These are phyloP conservation scores for Leishmania braziliensis DNA, from an alignment of 208 protist species.

Conservation along the genomic window DNA sequence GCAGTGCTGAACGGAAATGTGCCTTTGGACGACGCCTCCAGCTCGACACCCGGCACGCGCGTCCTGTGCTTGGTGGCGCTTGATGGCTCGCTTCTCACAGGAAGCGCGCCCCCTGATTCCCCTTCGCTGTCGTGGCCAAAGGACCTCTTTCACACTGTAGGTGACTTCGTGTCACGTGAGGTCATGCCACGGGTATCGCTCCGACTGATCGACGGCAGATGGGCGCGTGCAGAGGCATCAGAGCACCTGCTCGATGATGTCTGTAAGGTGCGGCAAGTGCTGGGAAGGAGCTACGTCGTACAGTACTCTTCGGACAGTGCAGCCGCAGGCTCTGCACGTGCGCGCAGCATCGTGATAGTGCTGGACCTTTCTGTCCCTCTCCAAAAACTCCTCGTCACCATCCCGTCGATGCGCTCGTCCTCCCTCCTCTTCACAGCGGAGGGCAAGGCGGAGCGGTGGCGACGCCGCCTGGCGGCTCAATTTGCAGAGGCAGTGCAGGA, in stretches of 20 bases:
- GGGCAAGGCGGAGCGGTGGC: background rate
- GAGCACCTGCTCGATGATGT: conserved; percentile 14
- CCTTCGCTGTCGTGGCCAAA: background rate
- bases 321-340: background rate
- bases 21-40: conserved; percentile 25
- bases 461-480: conserved; percentile 9
- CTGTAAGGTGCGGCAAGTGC: background rate
- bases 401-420: background rate
- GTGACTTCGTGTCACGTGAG: conserved; percentile 18
- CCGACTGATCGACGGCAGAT: conserved; percentile 13
- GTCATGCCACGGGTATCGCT: conserved; percentile 41
- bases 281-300: conserved; percentile 41
- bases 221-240: background rate
- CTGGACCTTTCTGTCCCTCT: conserved; percentile 32
- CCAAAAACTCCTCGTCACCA: background rate
- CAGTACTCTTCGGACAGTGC: background rate
- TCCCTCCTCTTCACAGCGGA: background rate
- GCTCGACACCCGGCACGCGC: background rate
- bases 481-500: conserved; percentile 41
- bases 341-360: conserved; percentile 38
- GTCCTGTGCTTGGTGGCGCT: conserved; percentile 19
- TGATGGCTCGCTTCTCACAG: conserved; percentile 16
- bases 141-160: conserved; percentile 21
- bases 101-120: background rate
- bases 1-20: conserved; percentile 54